phyloP scores from a whole-genome alignment of 768 basidiomycete species.

The Suillus alpinus region DNA sequence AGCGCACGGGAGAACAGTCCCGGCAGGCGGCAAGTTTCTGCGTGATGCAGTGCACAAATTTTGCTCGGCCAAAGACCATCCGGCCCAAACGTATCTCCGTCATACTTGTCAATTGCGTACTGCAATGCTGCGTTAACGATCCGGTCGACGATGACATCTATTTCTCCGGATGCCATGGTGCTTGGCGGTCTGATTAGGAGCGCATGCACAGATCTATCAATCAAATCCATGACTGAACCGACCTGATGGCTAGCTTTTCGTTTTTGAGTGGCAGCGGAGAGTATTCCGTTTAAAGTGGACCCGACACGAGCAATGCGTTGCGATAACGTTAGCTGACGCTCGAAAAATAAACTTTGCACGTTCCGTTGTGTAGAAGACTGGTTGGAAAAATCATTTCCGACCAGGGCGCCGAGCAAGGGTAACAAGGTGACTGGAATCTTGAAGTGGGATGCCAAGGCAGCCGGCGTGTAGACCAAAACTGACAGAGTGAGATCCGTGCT shows the following conservation, averaged over 20 bases:
- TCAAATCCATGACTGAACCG: conserved; percentile 74
- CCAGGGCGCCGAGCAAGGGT: conserved; percentile 72
- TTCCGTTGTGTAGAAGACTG: conserved; percentile 46
- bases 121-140: conserved; percentile 74
- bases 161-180: conserved; percentile 56
- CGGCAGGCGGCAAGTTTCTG: conserved; percentile 53
- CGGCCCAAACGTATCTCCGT: conserved; percentile 36
- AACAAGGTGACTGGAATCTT: conserved; percentile 68
- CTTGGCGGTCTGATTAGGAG: conserved; percentile 51
- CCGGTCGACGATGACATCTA: conserved; percentile 60
- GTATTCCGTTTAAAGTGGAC: conserved; percentile 49
- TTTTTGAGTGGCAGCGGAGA: conserved; percentile 47
- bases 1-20: conserved; percentile 48
- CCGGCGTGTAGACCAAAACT: conserved; percentile 59
- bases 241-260: conserved; percentile 54
- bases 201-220: conserved; percentile 61
- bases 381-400: conserved; percentile 78
- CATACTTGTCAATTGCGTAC: conserved; percentile 68
- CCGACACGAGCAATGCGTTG: conserved; percentile 72
- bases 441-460: conserved; percentile 58
- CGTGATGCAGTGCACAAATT: conserved; percentile 61
- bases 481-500: conserved; percentile 46
- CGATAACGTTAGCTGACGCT: conserved; percentile 48
- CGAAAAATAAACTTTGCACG: conserved; percentile 67
- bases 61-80: conserved; percentile 52